Evolutionary conservation across 495 filamentous ascomycete genomes (phyloP).

Genomic region (Talaromyces liani): DNA sequence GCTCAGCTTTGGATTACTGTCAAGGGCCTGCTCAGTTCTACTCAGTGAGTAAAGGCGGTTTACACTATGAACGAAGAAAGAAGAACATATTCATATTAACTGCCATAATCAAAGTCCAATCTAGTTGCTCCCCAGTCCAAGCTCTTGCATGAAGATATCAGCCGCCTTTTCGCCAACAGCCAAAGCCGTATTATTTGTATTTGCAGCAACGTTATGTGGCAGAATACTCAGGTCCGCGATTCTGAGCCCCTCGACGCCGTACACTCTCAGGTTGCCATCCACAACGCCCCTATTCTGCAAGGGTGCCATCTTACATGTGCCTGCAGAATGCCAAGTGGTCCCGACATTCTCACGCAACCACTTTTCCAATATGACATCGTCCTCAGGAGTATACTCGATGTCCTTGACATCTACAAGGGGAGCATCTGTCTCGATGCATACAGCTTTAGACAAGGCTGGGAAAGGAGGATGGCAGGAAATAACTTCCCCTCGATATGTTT

Average conservation of each 20-base stretch:
- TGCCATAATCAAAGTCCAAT: too few relatives aligned
- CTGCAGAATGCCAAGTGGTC: slow-evolving; percentile 41
- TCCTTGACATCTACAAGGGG: slow-evolving; percentile 17
- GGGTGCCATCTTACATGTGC: slow-evolving; percentile 51
- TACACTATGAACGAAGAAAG: too few relatives aligned
- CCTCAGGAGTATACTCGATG: slow-evolving; percentile 41
- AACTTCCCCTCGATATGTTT: slow-evolving; percentile 47
- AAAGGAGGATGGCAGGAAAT: slow-evolving; percentile 44
- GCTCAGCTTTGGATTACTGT: too few relatives aligned
- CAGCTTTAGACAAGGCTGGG: slow-evolving; percentile 33
- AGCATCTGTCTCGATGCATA: slow-evolving; percentile 9
- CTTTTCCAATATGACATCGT: slow-evolving; percentile 43
- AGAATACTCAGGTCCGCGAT: slow-evolving; percentile 49
- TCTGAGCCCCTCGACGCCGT: slow-evolving; percentile 39
- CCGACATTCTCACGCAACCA: slow-evolving; percentile 36
- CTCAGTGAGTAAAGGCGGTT: too few relatives aligned
- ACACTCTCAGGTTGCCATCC: slow-evolving; percentile 31
- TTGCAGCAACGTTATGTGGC: slow-evolving; percentile 51
- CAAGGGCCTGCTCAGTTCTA: too few relatives aligned
- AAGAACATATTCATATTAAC: too few relatives aligned
- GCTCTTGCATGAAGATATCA: slow-evolving; percentile 36
- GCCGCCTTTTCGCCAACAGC: slow-evolving; percentile 55
- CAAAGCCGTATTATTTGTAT: slow-evolving; percentile 55
- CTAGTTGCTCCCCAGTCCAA: background rate
- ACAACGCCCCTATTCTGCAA: slow-evolving; percentile 45